Evolutionary conservation across 257 asterid genomes (phyloP), one percentile per base, ranked within the genome.

Genomic region (Verbena officinalis): DNA sequence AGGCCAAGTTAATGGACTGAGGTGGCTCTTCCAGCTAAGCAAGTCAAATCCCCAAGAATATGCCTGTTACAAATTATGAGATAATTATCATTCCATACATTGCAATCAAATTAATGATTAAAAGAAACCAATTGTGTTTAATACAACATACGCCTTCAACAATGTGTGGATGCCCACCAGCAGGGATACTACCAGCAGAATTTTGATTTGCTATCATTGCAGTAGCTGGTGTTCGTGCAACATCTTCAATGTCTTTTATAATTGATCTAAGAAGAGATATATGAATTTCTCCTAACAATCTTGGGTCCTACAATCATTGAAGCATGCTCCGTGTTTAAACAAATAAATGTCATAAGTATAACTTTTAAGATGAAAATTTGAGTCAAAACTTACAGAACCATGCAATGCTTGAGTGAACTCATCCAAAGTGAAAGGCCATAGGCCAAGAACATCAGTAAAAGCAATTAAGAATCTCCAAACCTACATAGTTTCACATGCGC

Each of bases 351-450:
- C 54, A 55, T 42, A n/a, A 34, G 57, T 38, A 43, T 56, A 33
- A 34, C 57, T 22, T 14, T n/a, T 55, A 12, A 9, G 12, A 23
- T 12, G 33, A 57, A 59, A 65, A 55, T 62, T 30, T 66, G 51
- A 64, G 40, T 5, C 38, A 62, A 58, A 33, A 77, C 95, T 81
- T 75, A 88, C 94, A 69, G 72, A 73, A 65, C 78, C 95, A 55
- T 91, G 92, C 65, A 91, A 79, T 58, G 92, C 87, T 79, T 86
- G 92, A 68, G 76, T 75, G 76, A 91, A 81, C 77, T 91, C 96
- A 69, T 86, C 98, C 77, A 91, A 62, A 56, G 98, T 86, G 79
- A 89, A 91, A 74, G 98, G 96, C 96, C 96, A 89, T 45, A 91
- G 87, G 39, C 83, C 88, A 72, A 91, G 95, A 70, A 86, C 90